Evolutionary conservation across 2,329 filamentous ascomycete genomes (phyloP).

Genomic region (Aspergillus novoparasiticus): DNA sequence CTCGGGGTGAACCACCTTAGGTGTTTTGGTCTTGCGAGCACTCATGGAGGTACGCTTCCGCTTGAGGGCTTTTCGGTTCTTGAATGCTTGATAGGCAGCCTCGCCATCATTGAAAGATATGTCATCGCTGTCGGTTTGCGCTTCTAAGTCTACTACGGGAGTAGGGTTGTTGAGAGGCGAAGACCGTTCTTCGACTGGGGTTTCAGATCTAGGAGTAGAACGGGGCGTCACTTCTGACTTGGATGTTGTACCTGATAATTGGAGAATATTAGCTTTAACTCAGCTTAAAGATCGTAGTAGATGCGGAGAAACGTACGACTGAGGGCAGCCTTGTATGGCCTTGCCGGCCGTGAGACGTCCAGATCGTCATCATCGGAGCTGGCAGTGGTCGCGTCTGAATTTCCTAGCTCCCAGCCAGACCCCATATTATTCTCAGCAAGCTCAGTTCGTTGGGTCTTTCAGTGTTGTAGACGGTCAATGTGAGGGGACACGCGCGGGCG

Average conservation of each 20-base stretch:
- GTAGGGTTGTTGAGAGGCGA: slow-evolving; percentile 19
- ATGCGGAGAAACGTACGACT: slow-evolving; percentile 15
- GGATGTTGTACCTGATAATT: slow-evolving; percentile 6
- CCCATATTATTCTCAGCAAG: slow-evolving; percentile 26
- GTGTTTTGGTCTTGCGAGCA: slow-evolving; percentile 49
- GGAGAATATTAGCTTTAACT: slow-evolving; percentile 19
- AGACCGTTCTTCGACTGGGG: slow-evolving; percentile 8
- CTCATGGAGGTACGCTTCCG: slow-evolving; percentile 55
- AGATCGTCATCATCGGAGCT: slow-evolving; percentile 47
- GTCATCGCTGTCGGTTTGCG: slow-evolving; percentile 29
- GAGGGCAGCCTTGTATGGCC: slow-evolving; percentile 6
- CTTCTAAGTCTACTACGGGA: slow-evolving; percentile 24
- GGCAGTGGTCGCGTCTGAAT: slow-evolving; percentile 29
- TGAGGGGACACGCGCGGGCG: background rate
- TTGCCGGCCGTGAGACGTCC: slow-evolving; percentile 38
- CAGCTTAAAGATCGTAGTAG: background rate
- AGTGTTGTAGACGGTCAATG: slow-evolving; percentile 1
- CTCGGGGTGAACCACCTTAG: slow-evolving; percentile 46
- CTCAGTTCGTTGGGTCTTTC: background rate
- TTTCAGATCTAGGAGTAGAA: background rate
- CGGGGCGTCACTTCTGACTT: slow-evolving; percentile 4
- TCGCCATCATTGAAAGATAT: slow-evolving; percentile 43
- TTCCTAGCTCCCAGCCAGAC: slow-evolving; percentile 26
- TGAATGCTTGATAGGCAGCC: slow-evolving; percentile 63
- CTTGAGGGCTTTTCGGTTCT: slow-evolving; percentile 59